A percentile compares a stretch with the other conserved stretches of the same genome.
Conservation (phyloP, 164 flowering plant species). For the Liquidambar formosana region DNA sequence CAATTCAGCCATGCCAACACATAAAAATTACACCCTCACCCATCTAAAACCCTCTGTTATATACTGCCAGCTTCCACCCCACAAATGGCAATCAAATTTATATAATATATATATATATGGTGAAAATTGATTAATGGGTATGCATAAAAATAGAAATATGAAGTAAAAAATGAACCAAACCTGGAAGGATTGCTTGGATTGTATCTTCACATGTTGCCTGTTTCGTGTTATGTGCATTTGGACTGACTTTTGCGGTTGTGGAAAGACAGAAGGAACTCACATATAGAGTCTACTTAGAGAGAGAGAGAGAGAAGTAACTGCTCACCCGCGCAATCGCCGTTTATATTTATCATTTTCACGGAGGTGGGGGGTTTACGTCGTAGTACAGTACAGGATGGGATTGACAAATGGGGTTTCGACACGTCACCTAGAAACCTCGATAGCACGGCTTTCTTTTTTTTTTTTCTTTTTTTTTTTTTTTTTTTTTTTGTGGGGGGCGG, state of each 20-base stretch:
- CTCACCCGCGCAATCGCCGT: slow-evolving; percentile 49
- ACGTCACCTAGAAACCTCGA: slow-evolving; percentile 13
- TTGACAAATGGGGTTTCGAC: slow-evolving; percentile 17
- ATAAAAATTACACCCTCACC: no score
- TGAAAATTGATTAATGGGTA: no score
- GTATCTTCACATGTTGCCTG: neutral
- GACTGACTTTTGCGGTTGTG: neutral
- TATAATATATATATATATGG: no score
- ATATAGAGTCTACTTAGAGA: slow-evolving; percentile 5
- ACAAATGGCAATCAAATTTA: no score
- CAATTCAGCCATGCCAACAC: no score
- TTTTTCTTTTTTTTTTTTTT: no score
- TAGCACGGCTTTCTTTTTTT: neutral
- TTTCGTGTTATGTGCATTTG: neutral
- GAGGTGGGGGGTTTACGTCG: neutral
- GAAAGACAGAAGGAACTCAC: neutral
- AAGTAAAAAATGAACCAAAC: neutral
- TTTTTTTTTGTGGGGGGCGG: no score
- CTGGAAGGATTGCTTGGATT: neutral
- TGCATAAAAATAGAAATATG: no score
- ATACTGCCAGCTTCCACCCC: no score
- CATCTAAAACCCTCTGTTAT: neutral
- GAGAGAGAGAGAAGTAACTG: slow-evolving; percentile 23
- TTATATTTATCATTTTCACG: slow-evolving; percentile 53
- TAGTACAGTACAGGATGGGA: slow-evolving; percentile 7